Conservation (phyloP, 139 green algal species). For the Yamagishiella unicocca region DNA sequence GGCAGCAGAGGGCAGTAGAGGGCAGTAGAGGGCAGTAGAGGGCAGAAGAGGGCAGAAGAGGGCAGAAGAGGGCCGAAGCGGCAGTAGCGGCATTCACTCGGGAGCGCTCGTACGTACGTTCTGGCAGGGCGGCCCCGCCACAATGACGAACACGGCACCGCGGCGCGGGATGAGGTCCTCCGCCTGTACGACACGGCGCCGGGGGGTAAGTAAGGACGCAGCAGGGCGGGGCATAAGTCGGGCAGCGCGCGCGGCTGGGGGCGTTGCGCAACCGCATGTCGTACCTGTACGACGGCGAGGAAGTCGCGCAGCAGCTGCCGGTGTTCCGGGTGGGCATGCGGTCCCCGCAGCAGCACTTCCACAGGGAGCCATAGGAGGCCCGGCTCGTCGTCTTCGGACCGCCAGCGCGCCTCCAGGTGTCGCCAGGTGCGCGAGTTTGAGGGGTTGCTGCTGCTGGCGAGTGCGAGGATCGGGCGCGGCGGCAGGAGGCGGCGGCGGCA, state of each 20-base stretch:
- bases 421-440: no score
- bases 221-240: neutral
- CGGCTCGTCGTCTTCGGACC: neutral
- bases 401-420: neutral
- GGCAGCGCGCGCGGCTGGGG: neutral
- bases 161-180: neutral
- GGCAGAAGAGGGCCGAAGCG: no score
- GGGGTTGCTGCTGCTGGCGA: no score
- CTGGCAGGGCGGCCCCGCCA: conserved; percentile 5
- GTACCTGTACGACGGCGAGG: neutral
- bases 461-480: no score
- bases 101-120: neutral
- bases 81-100: no score
- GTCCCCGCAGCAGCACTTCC: conserved; percentile 2
- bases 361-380: neutral
- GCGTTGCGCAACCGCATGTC: neutral
- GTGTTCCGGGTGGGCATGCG: neutral
- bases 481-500: no score
- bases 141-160: neutral
- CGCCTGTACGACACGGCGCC: neutral
- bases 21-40: no score
- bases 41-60: no score
- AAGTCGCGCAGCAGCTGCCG: neutral
- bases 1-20: no score
- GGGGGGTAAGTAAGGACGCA: neutral